Evolutionary conservation across 805 yeast species (phyloP), one percentile per base, ranked within the genome.

Genomic region (Dipodascus geniculatus): DNA sequence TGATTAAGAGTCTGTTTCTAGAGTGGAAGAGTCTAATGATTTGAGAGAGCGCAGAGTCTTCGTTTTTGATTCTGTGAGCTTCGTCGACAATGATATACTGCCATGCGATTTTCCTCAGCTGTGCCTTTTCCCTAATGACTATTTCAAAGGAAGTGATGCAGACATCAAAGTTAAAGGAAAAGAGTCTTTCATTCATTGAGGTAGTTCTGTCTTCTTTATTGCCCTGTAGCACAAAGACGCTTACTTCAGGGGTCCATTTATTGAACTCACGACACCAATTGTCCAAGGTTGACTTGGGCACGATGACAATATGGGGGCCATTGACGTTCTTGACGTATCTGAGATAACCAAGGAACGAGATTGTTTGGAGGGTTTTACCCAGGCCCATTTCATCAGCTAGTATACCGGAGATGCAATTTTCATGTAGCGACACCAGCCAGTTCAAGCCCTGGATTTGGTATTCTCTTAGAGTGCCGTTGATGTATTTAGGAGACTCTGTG

Each of bases 341-440:
- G 53, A 91, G 70, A 66, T 86, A 88, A 0, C 96, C 97, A 48
- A 91, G 72, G 61, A 91, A 93, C 1, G 98, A 82, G 50, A 91
- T 90, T 1, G 98, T 90, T 69, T 91, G 99, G 52, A 91, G 72
- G 2, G 99, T 91, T 68, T 91, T 91, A 53, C 99, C 99, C 23
- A 91, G 74, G 1, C 99, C 99, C 99, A 93, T 91, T 68, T 91
- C 99, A 68, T 91, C 99, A 4, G 99, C 99, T 49, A 91, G 71
- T 42, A 91, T 91, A 14, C 99, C 99, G 2, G 95, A 85, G 33
- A 91, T 75, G 54, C 84, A 76, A 65, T 91, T 87, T 61, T 87
- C 90, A 65, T 88, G 87, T 23, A 93, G 70, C 0, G 93, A 81
- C 11, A 91, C 83, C 54, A 91, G 75, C 99, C 99, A 91, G 68